Evolutionary conservation across 495 filamentous ascomycete species (phyloP).

Genomic region (Daldinia decipiens): DNA sequence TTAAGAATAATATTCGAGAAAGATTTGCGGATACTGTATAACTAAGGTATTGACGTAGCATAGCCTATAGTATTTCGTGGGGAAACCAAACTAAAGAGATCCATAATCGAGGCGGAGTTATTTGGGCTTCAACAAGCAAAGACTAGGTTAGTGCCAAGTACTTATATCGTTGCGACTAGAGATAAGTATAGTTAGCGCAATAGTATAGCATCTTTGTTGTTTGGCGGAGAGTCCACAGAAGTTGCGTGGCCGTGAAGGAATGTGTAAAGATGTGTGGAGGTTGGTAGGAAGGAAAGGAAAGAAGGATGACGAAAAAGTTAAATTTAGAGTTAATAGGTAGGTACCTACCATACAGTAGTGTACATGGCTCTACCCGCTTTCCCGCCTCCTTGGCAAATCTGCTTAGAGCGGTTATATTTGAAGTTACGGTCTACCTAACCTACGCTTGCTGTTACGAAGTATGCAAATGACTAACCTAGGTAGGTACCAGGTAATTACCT

Average conservation of each 20-base stretch:
- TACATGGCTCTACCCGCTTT: constrained; percentile 8
- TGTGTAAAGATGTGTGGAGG: background rate
- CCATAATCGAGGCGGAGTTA: background rate
- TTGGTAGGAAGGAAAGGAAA: background rate
- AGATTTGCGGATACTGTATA: background rate
- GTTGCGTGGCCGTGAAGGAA: constrained; percentile 2
- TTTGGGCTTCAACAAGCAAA: background rate
- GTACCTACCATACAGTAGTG: too few relatives aligned
- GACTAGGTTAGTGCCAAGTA: too few relatives aligned
- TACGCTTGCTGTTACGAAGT: background rate
- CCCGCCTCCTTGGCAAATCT: background rate
- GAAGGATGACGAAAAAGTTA: constrained; percentile 8
- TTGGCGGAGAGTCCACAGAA: background rate
- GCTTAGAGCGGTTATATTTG: background rate
- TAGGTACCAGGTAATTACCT: too few relatives aligned
- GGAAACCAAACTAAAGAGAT: background rate
- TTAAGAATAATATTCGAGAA: background rate
- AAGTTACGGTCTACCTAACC: background rate
- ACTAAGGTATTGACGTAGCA: background rate
- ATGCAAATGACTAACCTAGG: background rate
- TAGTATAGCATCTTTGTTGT: constrained; percentile 2
- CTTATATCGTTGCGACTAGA: too few relatives aligned
- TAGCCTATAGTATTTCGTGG: background rate
- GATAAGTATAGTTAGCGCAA: too few relatives aligned
- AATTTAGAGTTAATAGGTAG: constrained; percentile 19